Percentiles rank a stretch among this genome's conserved stretches.
Evolutionary conservation across 306 rosid species (phyloP).

Genomic region (Nissolia schottii): DNA sequence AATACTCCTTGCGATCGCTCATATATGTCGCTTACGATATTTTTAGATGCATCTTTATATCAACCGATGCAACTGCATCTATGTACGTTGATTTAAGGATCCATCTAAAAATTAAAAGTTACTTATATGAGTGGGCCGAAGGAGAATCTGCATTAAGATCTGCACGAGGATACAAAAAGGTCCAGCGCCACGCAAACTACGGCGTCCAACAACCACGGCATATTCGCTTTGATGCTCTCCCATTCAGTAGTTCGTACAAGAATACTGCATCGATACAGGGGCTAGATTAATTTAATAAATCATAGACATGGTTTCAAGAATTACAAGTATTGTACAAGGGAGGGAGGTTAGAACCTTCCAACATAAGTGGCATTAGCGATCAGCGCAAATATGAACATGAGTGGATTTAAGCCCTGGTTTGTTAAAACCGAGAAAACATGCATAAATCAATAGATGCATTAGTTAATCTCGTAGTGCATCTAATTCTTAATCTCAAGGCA

Average conservation of each 20-base stretch:
- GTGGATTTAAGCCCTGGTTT: slow-evolving; percentile 76
- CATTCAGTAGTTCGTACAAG: slow-evolving; percentile 60
- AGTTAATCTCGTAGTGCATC: neutral
- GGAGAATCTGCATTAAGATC: neutral
- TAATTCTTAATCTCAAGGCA: neutral
- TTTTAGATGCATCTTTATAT: too few species aligned
- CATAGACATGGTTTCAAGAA: neutral
- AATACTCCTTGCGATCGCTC: neutral
- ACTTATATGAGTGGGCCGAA: too few species aligned
- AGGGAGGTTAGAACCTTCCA: slow-evolving; percentile 47
- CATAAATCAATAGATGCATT: neutral
- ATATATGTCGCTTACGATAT: too few species aligned
- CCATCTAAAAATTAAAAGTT: too few species aligned
- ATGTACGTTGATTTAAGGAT: too few species aligned
- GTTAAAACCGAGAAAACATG: neutral
- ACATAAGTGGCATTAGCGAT: slow-evolving; percentile 71
- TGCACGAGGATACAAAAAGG: slow-evolving; percentile 72
- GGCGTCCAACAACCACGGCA: slow-evolving; percentile 95
- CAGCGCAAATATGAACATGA: slow-evolving; percentile 84
- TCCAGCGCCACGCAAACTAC: slow-evolving; percentile 70
- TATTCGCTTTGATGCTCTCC: slow-evolving; percentile 67
- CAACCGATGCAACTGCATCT: too few species aligned
- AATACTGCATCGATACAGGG: slow-evolving; percentile 47
- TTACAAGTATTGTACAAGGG: neutral
- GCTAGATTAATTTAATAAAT: neutral